Evolutionary conservation across 108 stramenopile species (phyloP).

Genomic region (Phaeodactylum tricornutum): DNA sequence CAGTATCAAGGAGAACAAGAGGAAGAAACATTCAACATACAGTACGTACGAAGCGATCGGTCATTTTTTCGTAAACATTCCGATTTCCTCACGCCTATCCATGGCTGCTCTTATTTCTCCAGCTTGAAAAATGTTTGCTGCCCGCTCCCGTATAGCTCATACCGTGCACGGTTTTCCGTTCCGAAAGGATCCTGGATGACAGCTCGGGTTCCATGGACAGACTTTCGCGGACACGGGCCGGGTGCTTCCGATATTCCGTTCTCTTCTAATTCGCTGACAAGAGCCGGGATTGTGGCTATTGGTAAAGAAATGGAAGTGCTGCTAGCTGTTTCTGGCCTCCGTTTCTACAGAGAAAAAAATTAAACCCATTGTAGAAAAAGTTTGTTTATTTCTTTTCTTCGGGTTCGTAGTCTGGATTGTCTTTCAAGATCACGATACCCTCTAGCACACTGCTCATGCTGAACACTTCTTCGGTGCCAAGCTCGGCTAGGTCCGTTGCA

Average conservation of each 20-base stretch:
- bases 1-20: conserved; percentile 30
- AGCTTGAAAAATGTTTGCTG: conserved; percentile 51
- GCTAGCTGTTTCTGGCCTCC: conserved; percentile 37
- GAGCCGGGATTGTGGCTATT: conserved; percentile 57
- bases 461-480: conserved; percentile 92
- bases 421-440: conserved; percentile 91
- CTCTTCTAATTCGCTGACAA: conserved; percentile 24
- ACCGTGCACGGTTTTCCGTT: conserved; percentile 37
- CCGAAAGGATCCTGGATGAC: conserved; percentile 36
- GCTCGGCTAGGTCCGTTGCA: conserved; percentile 91
- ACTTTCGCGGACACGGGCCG: conserved; percentile 44
- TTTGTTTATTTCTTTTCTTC: conserved; percentile 24
- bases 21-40: conserved; percentile 55
- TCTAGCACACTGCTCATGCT: conserved; percentile 84
- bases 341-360: conserved; percentile 32
- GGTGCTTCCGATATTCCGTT: conserved; percentile 39
- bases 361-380: not conserved
- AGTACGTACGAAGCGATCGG: conserved; percentile 36
- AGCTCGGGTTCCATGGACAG: conserved; percentile 47
- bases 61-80: too few relatives aligned
- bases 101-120: too few relatives aligned
- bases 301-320: conserved; percentile 49
- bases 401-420: conserved; percentile 79
- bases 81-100: too few relatives aligned
- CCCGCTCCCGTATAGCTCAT: conserved; percentile 41